Evolutionary conservation across 192 early-diverging fungal species (phyloP), one percentile per base, ranked within the genome.

Genomic region (Coemansia sp.): DNA sequence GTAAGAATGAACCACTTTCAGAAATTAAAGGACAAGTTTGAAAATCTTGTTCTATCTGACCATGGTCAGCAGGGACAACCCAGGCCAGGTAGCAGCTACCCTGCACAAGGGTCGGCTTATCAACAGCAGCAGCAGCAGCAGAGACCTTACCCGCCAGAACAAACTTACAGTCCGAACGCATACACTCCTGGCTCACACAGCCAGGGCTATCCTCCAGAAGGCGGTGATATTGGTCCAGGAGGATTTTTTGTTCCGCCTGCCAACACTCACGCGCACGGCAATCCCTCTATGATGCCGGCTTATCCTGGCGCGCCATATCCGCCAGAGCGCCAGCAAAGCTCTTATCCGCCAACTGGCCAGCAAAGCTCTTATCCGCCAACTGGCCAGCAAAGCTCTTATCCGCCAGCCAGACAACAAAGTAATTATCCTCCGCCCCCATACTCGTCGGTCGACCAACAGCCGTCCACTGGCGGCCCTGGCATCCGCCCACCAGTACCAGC

Each of bases 11-110:
- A 67, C 48, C 64, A 67, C 46, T 58, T 75, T 56, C 59, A 66
- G 48, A 75, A 81, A 52, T 49, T 81, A 64, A 81, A 75, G 66
- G 43, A 69, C 12, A 81, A 75, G 45, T 69, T 81, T n/a, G 78
- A 81, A 69, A 58, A 60, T 15, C 73, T 81, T 30, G 60, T n/a
- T 15, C 43, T 52, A 12, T 65, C 69, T 8, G 34, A 49, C 62
- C 58, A 71, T 16, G 55, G 51, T 58, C 57, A 53, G 26, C 44
- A 21, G 14, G 63, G 15, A 9, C 53, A 53, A 33, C 9, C 59
- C 15, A 48, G 36, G n/a, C 8, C 48, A 21, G 16, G 6, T 15
- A 41, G 38, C 49, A 34, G 44, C 8, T 63, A 63, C 24, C 56
- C 61, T 4, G 46, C 33, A 6, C 26, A 26, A 33, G 49, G 44